Evolutionary conservation across 2,329 filamentous ascomycete genomes (phyloP), one percentile per base, ranked within the genome.

Genomic region (Aspergillus proliferans): DNA sequence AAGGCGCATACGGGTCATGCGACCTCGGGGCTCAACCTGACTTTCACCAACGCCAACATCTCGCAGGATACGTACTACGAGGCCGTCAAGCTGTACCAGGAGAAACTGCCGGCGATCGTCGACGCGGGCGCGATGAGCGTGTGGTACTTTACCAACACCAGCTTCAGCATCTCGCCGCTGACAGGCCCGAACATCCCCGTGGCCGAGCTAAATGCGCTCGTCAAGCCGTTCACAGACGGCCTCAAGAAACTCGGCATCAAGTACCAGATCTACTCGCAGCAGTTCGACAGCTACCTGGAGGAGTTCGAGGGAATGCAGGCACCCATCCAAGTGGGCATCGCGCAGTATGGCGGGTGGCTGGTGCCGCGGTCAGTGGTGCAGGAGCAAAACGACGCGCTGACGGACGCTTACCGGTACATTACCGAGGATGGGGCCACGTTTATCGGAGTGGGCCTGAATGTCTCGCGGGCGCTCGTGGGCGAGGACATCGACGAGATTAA

Each of bases 71-170:
- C 58, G 0, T 83, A 76, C 65, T 83, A 75, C 58, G 57, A 70
- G 41, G 75, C 72, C 1, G 67, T 83, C 18, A 63, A 72, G 1
- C 75, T 73, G 19, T 69, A 78, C 46, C 66, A 79, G 4, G 70
- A 71, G 0, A 63, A 69, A 8, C 69, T 79, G 6, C 77, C 79
- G 1, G 62, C 59, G 2, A 72, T 80, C 49, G 69, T 77, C 14
- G 77, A 79, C 51, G 65, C 72, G 2, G 80, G 79, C 8, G 69
- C 71, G 18, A 76, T 74, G 68, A 63, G 70, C 24, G 65, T 75
- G n/a, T 81, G 76, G 62, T 71, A 70, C 52, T 73, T 78, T 52
- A 68, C 81, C 6, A 76, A 72, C 53, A 74, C 75, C 1, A 80
- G 78, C 56, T 72, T 73, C 26, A 59, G 60, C 21, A 62, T 82